Percentiles rank a stretch among this genome's conserved stretches.
phyloP scores from a whole-genome alignment of 805 yeast species.

The Saccharomyces mikatae region DNA sequence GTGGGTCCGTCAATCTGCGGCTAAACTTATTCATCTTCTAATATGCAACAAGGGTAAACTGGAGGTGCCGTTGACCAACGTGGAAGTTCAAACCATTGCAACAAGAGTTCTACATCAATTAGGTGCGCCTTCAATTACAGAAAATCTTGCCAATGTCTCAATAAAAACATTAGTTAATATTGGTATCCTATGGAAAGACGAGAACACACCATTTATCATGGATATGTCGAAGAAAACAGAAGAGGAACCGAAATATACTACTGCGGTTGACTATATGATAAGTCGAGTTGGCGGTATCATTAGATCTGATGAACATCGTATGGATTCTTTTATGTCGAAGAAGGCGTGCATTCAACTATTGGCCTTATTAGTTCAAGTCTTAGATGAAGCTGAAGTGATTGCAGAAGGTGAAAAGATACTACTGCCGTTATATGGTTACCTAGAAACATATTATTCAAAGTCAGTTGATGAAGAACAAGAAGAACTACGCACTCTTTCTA shows the following conservation, averaged over 20 bases:
- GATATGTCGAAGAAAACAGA: conserved; percentile 23
- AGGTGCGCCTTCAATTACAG: conserved; percentile 67
- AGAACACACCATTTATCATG: conserved; percentile 33
- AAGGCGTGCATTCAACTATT: conserved; percentile 60
- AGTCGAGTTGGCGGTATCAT: conserved; percentile 53
- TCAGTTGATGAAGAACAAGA: conserved; percentile 35
- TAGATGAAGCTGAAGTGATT: conserved; percentile 36
- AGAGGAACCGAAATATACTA: conserved; percentile 16
- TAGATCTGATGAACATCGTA: conserved; percentile 55
- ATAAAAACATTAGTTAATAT: conserved; percentile 60
- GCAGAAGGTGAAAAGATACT: conserved; percentile 43
- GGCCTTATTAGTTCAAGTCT: conserved; percentile 54
- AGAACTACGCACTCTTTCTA: conserved; percentile 45
- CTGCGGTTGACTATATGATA: conserved; percentile 35
- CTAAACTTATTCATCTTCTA: conserved; percentile 49
- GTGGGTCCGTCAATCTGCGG: conserved; percentile 73
- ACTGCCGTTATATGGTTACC: conserved; percentile 45
- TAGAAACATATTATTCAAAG: conserved; percentile 30
- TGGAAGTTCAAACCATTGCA: conserved; percentile 59
- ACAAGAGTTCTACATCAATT: conserved; percentile 67
- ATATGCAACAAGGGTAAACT: conserved; percentile 35
- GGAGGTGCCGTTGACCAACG: conserved; percentile 31
- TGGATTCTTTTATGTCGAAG: conserved; percentile 50
- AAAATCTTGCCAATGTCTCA: conserved; percentile 52
- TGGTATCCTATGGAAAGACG: conserved; percentile 52